phyloP scores from a whole-genome alignment of 1,284 basidiomycete species.

The Stygiomarasmius scandens region DNA sequence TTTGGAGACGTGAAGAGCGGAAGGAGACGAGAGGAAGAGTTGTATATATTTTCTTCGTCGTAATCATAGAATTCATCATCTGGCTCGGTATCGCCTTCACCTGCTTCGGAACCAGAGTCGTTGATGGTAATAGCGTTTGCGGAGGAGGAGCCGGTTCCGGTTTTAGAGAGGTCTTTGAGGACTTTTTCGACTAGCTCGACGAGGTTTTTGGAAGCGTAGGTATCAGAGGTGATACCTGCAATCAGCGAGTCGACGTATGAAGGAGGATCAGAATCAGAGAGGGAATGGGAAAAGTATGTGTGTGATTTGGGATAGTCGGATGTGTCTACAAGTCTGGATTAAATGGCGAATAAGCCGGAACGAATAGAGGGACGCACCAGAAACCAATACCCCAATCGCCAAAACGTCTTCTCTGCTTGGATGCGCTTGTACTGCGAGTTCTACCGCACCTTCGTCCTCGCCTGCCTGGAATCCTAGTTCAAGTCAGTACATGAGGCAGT shows the following conservation, averaged over 20 bases:
- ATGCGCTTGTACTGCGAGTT: slow-evolving; percentile 42
- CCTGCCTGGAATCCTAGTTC: slow-evolving; percentile 29
- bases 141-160: not conserved
- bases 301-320: slow-evolving; percentile 65
- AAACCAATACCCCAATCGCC: slow-evolving; percentile 49
- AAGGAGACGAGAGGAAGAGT: not conserved
- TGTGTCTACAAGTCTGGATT: slow-evolving; percentile 43
- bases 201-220: not conserved
- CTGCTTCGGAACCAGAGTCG: not conserved
- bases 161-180: not conserved
- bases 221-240: too few species aligned
- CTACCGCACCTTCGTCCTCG: slow-evolving; percentile 64
- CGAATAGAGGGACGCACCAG: slow-evolving; percentile 40
- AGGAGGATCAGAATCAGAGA: slow-evolving; percentile 40
- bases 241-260: slow-evolving; percentile 13
- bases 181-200: not conserved
- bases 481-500: too few species aligned
- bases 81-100: not conserved
- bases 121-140: not conserved
- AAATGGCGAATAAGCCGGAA: not conserved
- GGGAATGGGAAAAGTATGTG: slow-evolving; percentile 53
- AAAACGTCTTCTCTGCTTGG: slow-evolving; percentile 35
- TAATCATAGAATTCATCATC: not conserved
- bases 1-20: not conserved
- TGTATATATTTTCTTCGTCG: not conserved